Evolutionary conservation across 2,329 filamentous ascomycete species (phyloP).

Genomic region (Grosmannia serpens): DNA sequence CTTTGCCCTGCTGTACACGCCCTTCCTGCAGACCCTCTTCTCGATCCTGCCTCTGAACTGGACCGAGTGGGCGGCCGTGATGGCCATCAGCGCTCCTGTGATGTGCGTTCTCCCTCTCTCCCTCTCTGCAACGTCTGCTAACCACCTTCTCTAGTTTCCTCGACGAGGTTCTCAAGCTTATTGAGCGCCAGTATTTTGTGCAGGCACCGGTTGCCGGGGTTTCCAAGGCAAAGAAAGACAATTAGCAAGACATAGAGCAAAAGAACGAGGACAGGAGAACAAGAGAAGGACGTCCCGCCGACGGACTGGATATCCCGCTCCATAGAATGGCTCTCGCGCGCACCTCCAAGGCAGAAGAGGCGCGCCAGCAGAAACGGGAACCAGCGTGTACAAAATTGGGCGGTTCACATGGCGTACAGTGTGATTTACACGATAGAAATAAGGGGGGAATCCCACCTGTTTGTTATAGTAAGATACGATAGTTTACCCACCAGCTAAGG

Average conservation of each 20-base stretch:
- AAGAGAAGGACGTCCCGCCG: background rate
- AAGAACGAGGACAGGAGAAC: background rate
- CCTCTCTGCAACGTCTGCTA: background rate
- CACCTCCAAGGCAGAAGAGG: background rate
- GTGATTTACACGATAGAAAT: background rate
- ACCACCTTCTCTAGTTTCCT: conserved; percentile 53
- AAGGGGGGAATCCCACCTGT: background rate
- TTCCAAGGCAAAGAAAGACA: conserved; percentile 41
- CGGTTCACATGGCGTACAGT: background rate
- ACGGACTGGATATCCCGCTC: background rate
- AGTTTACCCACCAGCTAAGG: background rate
- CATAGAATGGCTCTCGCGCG: background rate
- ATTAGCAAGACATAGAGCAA: conserved; percentile 22
- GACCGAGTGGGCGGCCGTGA: conserved; percentile 85
- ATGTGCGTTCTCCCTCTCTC: conserved; percentile 50
- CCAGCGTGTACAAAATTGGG: background rate
- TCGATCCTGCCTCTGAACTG: conserved; percentile 78
- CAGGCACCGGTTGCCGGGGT: conserved; percentile 31
- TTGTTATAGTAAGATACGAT: background rate
- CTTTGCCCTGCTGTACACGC: conserved; percentile 86
- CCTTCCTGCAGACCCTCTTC: conserved; percentile 79
- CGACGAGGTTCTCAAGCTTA: conserved; percentile 71
- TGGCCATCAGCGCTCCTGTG: conserved; percentile 80
- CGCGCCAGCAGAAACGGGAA: background rate
- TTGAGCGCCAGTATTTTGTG: conserved; percentile 58